A percentile compares a stretch with the other conserved stretches of the same genome.
Evolutionary conservation across 164 flowering plant genomes (phyloP).

Genomic region (Houttuynia cordata): DNA sequence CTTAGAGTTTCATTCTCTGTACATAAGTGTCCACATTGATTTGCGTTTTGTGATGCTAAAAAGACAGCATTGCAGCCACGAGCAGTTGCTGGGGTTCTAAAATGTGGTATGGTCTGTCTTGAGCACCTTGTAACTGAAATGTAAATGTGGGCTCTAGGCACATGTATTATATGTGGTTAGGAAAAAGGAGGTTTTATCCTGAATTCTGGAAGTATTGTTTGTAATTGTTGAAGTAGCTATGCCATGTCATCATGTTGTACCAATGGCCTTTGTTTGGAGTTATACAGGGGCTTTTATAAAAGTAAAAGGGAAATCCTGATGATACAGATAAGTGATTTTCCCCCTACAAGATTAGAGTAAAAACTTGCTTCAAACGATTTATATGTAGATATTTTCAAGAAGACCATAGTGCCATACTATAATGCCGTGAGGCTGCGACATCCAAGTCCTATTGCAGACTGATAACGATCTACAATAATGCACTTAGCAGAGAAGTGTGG

Average conservation of each 20-base stretch:
- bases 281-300: too few relatives aligned
- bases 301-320: too few relatives aligned
- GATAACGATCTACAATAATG: neutral
- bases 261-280: neutral
- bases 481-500: conserved; percentile 6
- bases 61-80: neutral
- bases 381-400: too few relatives aligned
- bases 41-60: neutral
- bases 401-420: too few relatives aligned
- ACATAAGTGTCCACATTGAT: neutral
- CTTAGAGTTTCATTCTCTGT: neutral
- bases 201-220: too few relatives aligned
- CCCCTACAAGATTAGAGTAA: too few relatives aligned
- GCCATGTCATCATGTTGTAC: neutral
- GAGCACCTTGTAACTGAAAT: neutral
- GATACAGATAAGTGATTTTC: too few relatives aligned
- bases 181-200: too few relatives aligned
- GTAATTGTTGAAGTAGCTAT: neutral
- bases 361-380: too few relatives aligned
- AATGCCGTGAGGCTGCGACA: too few relatives aligned
- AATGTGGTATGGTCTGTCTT: neutral
- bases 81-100: neutral
- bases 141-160: neutral
- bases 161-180: neutral
- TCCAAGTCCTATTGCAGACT: too few relatives aligned